Conservation (phyloP, 805 yeast species). For the Saccharomycopsis malanga region DNA sequence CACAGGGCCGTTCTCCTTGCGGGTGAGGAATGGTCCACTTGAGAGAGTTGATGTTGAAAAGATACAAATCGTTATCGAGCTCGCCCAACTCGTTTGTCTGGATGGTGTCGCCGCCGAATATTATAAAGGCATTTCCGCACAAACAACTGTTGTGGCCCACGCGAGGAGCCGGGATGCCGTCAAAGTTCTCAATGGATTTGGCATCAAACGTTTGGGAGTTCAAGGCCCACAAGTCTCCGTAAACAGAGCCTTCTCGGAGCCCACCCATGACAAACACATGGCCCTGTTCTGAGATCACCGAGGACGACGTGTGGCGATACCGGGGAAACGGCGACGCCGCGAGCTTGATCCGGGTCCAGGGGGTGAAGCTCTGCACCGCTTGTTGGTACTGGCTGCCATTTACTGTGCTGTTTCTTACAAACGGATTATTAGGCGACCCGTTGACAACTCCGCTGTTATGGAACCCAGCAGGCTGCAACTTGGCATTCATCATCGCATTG, state of each 20-base stretch:
- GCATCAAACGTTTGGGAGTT: slow-evolving; percentile 34
- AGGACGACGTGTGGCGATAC: slow-evolving; percentile 83
- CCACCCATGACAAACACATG: slow-evolving; percentile 93
- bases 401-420: background rate
- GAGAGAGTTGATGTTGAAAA: slow-evolving; percentile 71
- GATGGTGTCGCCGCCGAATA: slow-evolving; percentile 95
- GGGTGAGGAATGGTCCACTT: slow-evolving; percentile 79
- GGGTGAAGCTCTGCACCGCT: slow-evolving; percentile 31
- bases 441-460: background rate
- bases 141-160: slow-evolving; percentile 92
- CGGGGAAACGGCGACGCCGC: slow-evolving; percentile 86
- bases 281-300: slow-evolving; percentile 67
- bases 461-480: background rate
- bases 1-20: slow-evolving; percentile 70
- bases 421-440: background rate
- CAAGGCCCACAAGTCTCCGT: slow-evolving; percentile 86
- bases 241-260: slow-evolving; percentile 81
- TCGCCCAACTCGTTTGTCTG: slow-evolving; percentile 64
- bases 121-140: slow-evolving; percentile 90
- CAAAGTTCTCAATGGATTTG: slow-evolving; percentile 59
- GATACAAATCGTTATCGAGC: slow-evolving; percentile 84
- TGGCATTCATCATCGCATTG: background rate
- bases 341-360: slow-evolving; percentile 63
- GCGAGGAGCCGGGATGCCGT: slow-evolving; percentile 86
- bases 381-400: slow-evolving; percentile 16